phyloP scores from a whole-genome alignment of 805 yeast species.

The Schizosaccharomyces cryophilus region DNA sequence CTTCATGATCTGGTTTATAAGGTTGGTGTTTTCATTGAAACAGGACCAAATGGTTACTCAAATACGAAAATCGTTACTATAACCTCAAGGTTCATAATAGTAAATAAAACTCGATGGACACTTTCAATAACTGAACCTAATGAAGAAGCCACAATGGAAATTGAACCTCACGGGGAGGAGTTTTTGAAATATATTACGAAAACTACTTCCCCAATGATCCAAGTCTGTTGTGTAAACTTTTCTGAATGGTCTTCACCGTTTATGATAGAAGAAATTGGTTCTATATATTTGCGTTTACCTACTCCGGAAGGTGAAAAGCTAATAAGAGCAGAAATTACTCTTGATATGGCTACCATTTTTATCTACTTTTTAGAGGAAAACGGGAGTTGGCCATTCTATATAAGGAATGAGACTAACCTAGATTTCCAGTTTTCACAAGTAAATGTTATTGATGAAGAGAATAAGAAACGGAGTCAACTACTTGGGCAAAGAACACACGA shows the following conservation, averaged over 20 bases:
- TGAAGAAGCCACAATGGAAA: not conserved
- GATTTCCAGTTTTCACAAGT: constrained; percentile 72
- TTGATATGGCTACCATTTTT: constrained; percentile 67
- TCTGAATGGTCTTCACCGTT: constrained; percentile 69
- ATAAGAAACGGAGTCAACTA: not conserved
- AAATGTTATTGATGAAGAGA: constrained; percentile 26
- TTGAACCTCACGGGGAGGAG: not conserved
- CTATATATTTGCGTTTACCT: constrained; percentile 43
- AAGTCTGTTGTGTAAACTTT: not conserved
- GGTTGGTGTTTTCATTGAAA: constrained; percentile 49
- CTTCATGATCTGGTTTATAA: constrained; percentile 29
- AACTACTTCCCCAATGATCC: not conserved
- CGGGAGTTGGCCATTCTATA: constrained; percentile 75
- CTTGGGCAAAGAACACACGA: constrained; percentile 50
- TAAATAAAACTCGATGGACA: constrained; percentile 32
- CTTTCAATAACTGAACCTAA: constrained; percentile 23
- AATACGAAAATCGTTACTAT: constrained; percentile 54
- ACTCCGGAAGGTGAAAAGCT: constrained; percentile 37
- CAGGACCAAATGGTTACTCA: constrained; percentile 67
- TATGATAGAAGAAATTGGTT: constrained; percentile 61
- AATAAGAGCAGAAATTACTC: constrained; percentile 42
- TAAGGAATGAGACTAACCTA: constrained; percentile 68
- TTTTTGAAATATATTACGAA: not conserved
- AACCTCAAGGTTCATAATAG: constrained; percentile 58
- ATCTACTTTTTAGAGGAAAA: constrained; percentile 49